Evolutionary conservation across 2,329 filamentous ascomycete species (phyloP).

Genomic region (Pseudogymnoascus sp.): DNA sequence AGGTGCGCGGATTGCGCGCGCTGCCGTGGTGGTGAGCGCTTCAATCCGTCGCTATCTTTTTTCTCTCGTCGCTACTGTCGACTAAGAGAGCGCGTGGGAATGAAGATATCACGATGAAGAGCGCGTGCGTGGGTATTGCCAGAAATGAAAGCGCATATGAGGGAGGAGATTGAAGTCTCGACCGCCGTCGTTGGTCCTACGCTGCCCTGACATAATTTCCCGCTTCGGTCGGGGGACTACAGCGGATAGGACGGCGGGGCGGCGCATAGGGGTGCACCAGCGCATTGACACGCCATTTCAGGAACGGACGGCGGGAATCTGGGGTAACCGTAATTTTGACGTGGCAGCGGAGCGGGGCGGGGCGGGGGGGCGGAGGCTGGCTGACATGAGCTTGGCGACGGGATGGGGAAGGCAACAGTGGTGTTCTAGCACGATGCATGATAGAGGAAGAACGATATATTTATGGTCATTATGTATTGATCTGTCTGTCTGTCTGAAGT

Average conservation of each 20-base stretch:
- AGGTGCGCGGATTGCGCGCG: not conserved
- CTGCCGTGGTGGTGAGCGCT: not conserved
- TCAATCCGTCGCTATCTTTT: not conserved
- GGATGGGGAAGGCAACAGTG: not conserved
- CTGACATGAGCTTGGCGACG: not conserved
- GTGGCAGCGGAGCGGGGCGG: not conserved
- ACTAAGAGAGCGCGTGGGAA: not conserved
- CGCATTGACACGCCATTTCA: not conserved
- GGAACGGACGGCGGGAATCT: not conserved
- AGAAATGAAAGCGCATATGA: not conserved
- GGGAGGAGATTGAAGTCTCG: not conserved
- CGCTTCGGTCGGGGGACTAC: not conserved
- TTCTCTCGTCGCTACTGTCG: not conserved
- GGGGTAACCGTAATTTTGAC: not conserved
- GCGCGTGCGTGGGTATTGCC: not conserved
- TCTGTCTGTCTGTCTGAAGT: not conserved
- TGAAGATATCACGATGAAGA: not conserved
- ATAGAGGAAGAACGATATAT: not conserved
- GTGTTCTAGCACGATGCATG: not conserved
- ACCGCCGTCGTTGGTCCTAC: not conserved
- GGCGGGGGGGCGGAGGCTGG: not conserved
- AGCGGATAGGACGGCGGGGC: not conserved
- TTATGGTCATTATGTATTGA: constrained; percentile 3
- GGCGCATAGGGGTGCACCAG: not conserved
- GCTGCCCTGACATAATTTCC: constrained; percentile 1